Conservation (phyloP, 73 alveolate genomes). For the Paramecium caudatum region DNA sequence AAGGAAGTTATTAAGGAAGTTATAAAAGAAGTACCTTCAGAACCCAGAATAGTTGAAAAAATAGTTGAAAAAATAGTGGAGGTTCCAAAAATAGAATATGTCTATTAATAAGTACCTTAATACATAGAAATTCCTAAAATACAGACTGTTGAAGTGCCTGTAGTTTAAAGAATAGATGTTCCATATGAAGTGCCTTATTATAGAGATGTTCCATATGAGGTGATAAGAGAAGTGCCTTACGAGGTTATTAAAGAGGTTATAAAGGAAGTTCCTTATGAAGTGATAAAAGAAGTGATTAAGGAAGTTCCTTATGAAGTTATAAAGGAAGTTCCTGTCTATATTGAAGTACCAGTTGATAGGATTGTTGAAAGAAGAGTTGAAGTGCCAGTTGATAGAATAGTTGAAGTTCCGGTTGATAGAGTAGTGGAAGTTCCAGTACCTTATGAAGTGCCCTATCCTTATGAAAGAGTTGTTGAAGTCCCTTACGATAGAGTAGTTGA, state of each 20-base stretch:
- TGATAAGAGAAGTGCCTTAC: conserved; percentile 66
- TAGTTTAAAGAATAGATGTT: conserved; percentile 22
- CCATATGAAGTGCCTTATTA: conserved; percentile 56
- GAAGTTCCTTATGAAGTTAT: conserved; percentile 62
- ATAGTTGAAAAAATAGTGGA: conserved; percentile 41
- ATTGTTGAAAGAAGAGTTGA: conserved; percentile 57
- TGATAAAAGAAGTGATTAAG: conserved; percentile 34
- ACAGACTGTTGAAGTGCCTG: conserved; percentile 50
- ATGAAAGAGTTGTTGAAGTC: conserved; percentile 67
- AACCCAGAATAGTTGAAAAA: no score
- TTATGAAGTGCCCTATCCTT: conserved; percentile 62
- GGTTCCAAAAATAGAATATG: conserved; percentile 63
- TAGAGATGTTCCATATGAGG: conserved; percentile 70
- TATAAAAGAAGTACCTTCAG: conserved; percentile 51
- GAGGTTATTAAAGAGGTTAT: conserved; percentile 50
- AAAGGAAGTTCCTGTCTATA: not conserved
- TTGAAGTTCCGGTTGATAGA: conserved; percentile 62
- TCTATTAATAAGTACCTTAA: conserved; percentile 62
- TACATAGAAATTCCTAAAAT: conserved; percentile 44
- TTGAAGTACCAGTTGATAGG: conserved; percentile 66
- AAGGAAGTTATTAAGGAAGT: not conserved
- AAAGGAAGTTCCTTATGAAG: conserved; percentile 38
- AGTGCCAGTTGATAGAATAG: conserved; percentile 64
- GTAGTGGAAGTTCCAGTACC: conserved; percentile 31
- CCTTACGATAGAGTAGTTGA: not conserved